Evolutionary conservation across 139 green algal species (phyloP).

Genomic region (Picocystis salinarum): DNA sequence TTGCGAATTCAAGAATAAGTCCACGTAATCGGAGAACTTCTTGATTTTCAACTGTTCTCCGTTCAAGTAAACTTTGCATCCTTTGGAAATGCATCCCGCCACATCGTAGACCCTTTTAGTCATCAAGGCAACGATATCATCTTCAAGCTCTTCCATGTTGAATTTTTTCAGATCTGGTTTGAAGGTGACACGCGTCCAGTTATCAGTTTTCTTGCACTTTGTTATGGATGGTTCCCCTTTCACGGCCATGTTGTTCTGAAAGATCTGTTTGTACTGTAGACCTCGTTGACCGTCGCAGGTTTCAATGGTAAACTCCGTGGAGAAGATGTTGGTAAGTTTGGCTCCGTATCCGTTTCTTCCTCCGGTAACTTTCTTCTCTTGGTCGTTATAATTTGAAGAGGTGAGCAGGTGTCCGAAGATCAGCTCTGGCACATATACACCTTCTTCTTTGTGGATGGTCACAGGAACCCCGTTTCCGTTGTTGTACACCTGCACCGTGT

Average conservation of each 20-base stretch:
- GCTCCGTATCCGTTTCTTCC: constrained; percentile 95
- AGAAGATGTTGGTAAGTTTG: constrained; percentile 99
- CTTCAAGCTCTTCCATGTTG: constrained; percentile 66
- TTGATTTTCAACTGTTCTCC: constrained; percentile 59
- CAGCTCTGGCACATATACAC: constrained; percentile 89
- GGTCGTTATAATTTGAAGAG: constrained; percentile 95
- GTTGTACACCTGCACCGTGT: constrained; percentile 83
- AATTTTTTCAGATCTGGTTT: constrained; percentile 90
- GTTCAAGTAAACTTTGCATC: constrained; percentile 83
- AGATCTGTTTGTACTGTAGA: constrained; percentile 58
- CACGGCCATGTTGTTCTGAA: constrained; percentile 36
- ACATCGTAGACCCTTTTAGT: constrained; percentile 90
- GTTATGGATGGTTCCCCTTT: constrained; percentile 58
- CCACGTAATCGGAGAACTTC: constrained; percentile 83
- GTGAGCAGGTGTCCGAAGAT: constrained; percentile 98
- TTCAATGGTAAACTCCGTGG: constrained; percentile 87
- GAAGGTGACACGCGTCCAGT: constrained; percentile 94
- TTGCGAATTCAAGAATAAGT: constrained; percentile 75
- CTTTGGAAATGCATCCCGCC: constrained; percentile 78
- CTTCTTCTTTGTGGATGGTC: constrained; percentile 47
- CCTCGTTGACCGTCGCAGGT: constrained; percentile 72
- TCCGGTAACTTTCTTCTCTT: constrained; percentile 91
- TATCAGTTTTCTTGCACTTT: constrained; percentile 70
- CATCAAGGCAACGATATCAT: constrained; percentile 74
- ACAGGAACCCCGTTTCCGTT: background rate